Conservation (phyloP, 306 rosid species). For the Cajanus cajan region DNA sequence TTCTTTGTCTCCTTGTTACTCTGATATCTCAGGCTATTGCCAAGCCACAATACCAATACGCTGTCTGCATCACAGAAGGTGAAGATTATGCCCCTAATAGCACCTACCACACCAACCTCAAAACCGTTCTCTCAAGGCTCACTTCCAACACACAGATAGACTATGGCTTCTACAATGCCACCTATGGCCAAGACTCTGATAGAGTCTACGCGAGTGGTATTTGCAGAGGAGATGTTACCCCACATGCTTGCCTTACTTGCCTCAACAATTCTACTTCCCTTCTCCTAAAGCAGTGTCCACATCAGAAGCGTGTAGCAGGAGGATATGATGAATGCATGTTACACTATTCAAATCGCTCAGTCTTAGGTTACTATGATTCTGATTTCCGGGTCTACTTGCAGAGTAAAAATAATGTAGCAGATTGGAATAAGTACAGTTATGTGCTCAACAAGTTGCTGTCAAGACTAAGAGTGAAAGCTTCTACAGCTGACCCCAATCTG, state of each 20-base stretch:
- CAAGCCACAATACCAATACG: background rate
- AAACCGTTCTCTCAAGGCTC: slow-evolving; percentile 38
- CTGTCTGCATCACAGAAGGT: background rate
- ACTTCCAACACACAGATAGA: background rate
- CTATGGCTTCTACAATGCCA: slow-evolving; percentile 38
- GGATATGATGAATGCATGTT: slow-evolving; percentile 30
- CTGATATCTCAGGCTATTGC: background rate
- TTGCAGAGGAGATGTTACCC: slow-evolving; percentile 48
- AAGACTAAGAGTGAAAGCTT: background rate
- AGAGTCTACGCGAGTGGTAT: slow-evolving; percentile 34
- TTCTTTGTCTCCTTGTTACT: background rate
- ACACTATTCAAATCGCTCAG: slow-evolving; percentile 21
- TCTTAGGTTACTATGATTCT: background rate
- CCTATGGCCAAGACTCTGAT: slow-evolving; percentile 32
- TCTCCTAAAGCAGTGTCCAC: slow-evolving; percentile 29
- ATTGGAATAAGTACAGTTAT: slow-evolving; percentile 13
- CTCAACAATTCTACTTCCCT: slow-evolving; percentile 22
- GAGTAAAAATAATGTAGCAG: background rate
- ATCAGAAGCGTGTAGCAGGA: slow-evolving; percentile 32
- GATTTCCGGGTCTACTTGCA: background rate
- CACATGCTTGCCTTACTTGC: slow-evolving; percentile 35
- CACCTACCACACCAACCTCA: slow-evolving; percentile 44
- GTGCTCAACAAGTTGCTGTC: slow-evolving; percentile 10
- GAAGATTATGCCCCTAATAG: slow-evolving; percentile 17
- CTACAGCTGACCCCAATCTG: background rate